Evolutionary conservation across 2,329 filamentous ascomycete genomes (phyloP).

Genomic region (Talaromyces sp.): DNA sequence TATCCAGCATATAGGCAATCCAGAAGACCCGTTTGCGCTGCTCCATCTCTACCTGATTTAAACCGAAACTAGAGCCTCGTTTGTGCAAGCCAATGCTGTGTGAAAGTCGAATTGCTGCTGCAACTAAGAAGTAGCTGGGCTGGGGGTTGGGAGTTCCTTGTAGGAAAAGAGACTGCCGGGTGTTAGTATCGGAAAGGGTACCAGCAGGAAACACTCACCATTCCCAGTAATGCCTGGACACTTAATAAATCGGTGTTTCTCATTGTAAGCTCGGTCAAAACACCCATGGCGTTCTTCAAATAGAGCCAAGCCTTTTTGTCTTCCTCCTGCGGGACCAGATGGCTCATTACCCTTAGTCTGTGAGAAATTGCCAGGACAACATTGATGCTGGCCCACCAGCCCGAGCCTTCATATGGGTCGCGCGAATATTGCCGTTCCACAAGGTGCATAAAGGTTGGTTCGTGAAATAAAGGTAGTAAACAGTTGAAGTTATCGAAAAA

Average conservation of each 20-base stretch:
- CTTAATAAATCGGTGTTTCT: constrained; percentile 92
- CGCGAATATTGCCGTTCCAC: constrained; percentile 90
- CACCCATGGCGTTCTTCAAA: constrained; percentile 92
- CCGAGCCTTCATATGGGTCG: constrained; percentile 89
- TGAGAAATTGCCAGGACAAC: constrained; percentile 90
- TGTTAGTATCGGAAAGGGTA: constrained; percentile 2
- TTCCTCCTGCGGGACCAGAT: constrained; percentile 81
- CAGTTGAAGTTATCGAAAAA: constrained; percentile 99
- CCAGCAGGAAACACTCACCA: constrained; percentile 46
- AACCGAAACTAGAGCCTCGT: constrained; percentile 82
- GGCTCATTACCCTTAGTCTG: constrained; percentile 89
- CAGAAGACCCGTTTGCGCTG: constrained; percentile 76
- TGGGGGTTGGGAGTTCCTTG: constrained; percentile 96
- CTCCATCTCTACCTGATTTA: constrained; percentile 91
- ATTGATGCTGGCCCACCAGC: constrained; percentile 98
- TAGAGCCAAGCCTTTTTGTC: constrained; percentile 94
- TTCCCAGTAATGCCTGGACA: constrained; percentile 87
- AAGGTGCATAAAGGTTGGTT: constrained; percentile 96
- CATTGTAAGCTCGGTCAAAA: constrained; percentile 89
- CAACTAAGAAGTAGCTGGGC: constrained; percentile 83
- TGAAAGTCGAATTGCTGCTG: constrained; percentile 81
- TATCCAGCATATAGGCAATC: constrained; percentile 70
- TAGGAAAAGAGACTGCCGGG: constrained; percentile 69
- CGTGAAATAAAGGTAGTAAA: constrained; percentile 96
- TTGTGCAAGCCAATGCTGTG: constrained; percentile 96